Conservation (phyloP, 805 yeast genomes). For the Candida tallmaniae region DNA sequence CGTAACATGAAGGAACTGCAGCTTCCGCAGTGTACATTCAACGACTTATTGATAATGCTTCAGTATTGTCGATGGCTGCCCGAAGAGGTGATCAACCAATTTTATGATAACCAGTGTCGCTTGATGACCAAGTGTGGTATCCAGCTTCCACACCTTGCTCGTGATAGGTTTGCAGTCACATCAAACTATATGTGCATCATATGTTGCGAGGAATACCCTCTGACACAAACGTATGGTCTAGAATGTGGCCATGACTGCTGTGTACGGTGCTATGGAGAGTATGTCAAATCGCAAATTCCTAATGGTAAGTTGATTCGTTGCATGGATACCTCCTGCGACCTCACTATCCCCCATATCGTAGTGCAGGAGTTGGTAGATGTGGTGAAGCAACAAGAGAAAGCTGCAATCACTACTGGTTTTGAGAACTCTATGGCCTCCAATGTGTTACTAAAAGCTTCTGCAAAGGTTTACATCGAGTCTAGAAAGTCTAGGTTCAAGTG, state of each 20-base stretch:
- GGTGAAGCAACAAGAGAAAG: neutral
- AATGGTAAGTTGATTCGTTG: slow-evolving; percentile 57
- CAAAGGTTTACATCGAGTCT: slow-evolving; percentile 46
- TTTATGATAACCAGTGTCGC: slow-evolving; percentile 25
- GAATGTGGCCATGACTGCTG: slow-evolving; percentile 75
- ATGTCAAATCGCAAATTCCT: slow-evolving; percentile 46
- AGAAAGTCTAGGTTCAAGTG: slow-evolving; percentile 49
- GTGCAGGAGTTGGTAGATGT: slow-evolving; percentile 7
- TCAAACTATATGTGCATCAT: slow-evolving; percentile 49
- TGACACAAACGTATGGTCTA: slow-evolving; percentile 40
- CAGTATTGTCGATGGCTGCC: slow-evolving; percentile 37
- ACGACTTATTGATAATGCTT: slow-evolving; percentile 31
- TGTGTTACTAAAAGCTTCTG: slow-evolving; percentile 33
- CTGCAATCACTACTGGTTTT: neutral
- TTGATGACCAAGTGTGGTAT: slow-evolving; percentile 28
- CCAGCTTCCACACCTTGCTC: slow-evolving; percentile 3
- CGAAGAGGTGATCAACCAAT: slow-evolving; percentile 34
- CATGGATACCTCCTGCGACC: slow-evolving; percentile 53
- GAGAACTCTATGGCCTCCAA: slow-evolving; percentile 21
- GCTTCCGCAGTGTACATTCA: slow-evolving; percentile 24
- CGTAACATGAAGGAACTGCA: slow-evolving; percentile 17
- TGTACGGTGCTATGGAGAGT: slow-evolving; percentile 58
- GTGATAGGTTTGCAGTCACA: slow-evolving; percentile 11
- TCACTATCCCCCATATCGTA: slow-evolving; percentile 33
- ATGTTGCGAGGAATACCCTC: slow-evolving; percentile 60